These are phyloP conservation scores for Venustampulla echinocandica DNA, from an alignment of 495 filamentous ascomycete species.

Conservation along the genomic window DNA sequence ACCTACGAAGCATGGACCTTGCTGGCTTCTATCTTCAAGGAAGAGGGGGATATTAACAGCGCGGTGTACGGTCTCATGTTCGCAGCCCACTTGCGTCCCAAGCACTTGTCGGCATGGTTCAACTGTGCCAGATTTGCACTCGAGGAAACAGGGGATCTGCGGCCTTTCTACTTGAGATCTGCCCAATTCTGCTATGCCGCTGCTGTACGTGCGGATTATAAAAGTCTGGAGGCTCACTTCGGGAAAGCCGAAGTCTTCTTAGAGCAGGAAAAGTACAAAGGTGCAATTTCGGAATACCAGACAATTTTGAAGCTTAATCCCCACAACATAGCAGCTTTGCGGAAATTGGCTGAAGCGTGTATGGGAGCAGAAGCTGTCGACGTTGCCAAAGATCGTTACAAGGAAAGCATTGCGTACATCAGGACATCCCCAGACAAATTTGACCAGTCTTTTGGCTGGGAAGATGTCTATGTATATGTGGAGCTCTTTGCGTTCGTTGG, in stretches of 20 bases:
- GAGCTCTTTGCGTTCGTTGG: constrained; percentile 63
- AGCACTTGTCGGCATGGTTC: constrained; percentile 59
- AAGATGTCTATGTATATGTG: constrained; percentile 72
- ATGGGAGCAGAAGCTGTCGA: constrained; percentile 49
- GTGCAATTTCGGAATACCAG: constrained; percentile 55
- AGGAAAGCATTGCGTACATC: constrained; percentile 47
- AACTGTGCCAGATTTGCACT: constrained; percentile 58
- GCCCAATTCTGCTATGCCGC: constrained; percentile 62
- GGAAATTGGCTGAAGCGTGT: constrained; percentile 55
- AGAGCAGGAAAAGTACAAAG: constrained; percentile 47
- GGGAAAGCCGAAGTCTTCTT: constrained; percentile 51
- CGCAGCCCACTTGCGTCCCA: constrained; percentile 64
- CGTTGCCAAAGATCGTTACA: constrained; percentile 53
- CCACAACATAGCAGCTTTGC: constrained; percentile 51
- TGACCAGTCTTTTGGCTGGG: constrained; percentile 58
- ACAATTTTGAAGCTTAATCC: constrained; percentile 49
- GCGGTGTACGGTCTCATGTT: constrained; percentile 58
- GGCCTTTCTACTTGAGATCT: constrained; percentile 41
- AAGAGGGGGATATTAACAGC: constrained; percentile 57
- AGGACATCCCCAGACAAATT: constrained; percentile 32
- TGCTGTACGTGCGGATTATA: constrained; percentile 53
- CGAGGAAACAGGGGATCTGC: constrained; percentile 47
- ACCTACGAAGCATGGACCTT: constrained; percentile 71
- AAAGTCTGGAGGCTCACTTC: constrained; percentile 48
- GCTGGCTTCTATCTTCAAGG: constrained; percentile 61